Evolutionary conservation across 78 protist genomes (phyloP), one percentile per base, ranked within the genome.

Genomic region (Mantamonas sphyraenae): DNA sequence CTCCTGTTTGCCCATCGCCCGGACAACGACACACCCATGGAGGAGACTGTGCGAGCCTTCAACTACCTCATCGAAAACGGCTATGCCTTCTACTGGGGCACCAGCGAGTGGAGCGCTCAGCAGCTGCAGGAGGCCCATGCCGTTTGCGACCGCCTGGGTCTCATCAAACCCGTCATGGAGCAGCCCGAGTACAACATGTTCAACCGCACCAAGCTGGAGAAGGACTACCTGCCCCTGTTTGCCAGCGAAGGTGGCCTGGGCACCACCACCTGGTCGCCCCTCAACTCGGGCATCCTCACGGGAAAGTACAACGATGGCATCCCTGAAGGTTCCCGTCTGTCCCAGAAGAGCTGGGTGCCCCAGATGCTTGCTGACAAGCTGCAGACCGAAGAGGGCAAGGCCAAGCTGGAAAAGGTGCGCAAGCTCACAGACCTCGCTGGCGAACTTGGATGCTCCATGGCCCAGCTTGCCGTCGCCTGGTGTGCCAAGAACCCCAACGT

Each of bases 381-480:
- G 63, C 53, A 63, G 63, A 31, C 62, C 42, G 24, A 59, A 50
- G 60, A 80, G 42, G 16, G 42, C 71, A 79, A 39, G 68, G 3
- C 34, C 14, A 39, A 66, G 63, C 10, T 71, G 9, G 67, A 34
- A n/a, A 22, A 14, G 45, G 68, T 37, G 16, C 3, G 37, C 45
- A 22, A 14, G 16, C 63, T 8, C 47, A 50, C 56, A 3, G 12
- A 79, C 42, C 55, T 80, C 1, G 85, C 85, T 14, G 53, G 58
- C 45, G 64, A 73, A 57, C 55, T 80, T 3, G 85, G 71, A 34
- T 65, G 79, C 42, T 40, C 42, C 31, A 43, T 58, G 19, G 69
- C 76, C 24, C 79, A 72, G 64, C 59, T 80, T 57, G 55, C 85
- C 56, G 7, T 80, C 14, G 85, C 85, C 12, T 80, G 85, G 85